Evolutionary conservation across 768 basidiomycete species (phyloP).

Genomic region (Dentipellis sp.): DNA sequence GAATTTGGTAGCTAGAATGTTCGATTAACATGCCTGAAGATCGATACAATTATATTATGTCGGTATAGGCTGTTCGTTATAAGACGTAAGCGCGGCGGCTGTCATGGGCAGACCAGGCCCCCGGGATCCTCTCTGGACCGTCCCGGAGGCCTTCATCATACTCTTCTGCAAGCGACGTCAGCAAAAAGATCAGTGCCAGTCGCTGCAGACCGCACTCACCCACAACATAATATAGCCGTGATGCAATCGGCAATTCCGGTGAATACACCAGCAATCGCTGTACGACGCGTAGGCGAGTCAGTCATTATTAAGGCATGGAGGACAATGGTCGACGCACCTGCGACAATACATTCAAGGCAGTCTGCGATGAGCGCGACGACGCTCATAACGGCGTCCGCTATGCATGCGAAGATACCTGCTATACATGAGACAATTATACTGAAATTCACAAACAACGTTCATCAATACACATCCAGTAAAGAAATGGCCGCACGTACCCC

Average conservation of each 20-base stretch:
- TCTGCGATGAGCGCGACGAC: constrained; percentile 30
- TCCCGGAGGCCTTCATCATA: constrained; percentile 4
- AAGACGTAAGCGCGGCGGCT: not conserved
- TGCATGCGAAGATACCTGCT: constrained; percentile 26
- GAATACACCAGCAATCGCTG: constrained; percentile 34
- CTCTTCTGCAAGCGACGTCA: not conserved
- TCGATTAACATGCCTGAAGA: too few relatives aligned
- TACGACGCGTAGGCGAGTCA: not conserved
- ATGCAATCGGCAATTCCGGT: constrained; percentile 34
- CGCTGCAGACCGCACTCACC: constrained; percentile 18
- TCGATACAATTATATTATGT: not conserved
- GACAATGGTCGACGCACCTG: constrained; percentile 19
- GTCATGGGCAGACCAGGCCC: not conserved
- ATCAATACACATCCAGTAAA: not conserved
- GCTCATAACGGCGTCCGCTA: constrained; percentile 32
- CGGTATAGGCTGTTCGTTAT: too few relatives aligned
- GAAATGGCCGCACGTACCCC: not conserved
- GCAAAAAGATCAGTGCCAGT: not conserved
- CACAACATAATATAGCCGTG: constrained; percentile 34
- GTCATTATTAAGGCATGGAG: not conserved
- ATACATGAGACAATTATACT: constrained; percentile 10
- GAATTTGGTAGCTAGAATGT: too few relatives aligned
- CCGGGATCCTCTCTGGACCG: not conserved
- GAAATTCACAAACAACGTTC: not conserved
- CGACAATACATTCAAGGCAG: constrained; percentile 39